Base-by-base conservation (phyloP, 129 eudicot genomes). In the Deinandra increscens region DNA sequence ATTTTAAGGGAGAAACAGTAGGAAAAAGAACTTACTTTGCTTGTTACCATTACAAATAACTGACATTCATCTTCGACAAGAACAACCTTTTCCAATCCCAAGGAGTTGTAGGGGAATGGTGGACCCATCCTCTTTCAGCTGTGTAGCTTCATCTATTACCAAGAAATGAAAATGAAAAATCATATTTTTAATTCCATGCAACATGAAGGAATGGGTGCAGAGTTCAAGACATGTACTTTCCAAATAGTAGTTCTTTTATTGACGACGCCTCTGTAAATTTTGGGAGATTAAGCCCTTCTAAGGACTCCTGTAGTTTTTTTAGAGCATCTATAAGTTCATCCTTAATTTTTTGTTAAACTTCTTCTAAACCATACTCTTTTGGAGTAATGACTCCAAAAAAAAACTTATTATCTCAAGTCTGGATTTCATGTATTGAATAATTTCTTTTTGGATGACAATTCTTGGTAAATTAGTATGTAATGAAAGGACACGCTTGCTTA, bases 171-270 rank as follows among this genome's bases (percentile, higher is more conserved):
- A 31, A 9, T 76, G 79, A n/a, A n/a, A n/a, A n/a, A n/a, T n/a
- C 31, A 78, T 36, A 73, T 73, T 81, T 39, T 60, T 45, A 6
- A 73, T 60, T 1, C 6, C 19, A 60, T 79, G 84, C 64, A 86
- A 65, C 67, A 78, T 83, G 63, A 46, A 86, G 2, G 92, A 75
- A 53, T 78, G 38, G 92, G 88, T 86, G 71, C 88, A 86, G 66
- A 86, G 80, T 56, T 84, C 53, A 15, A 82, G 56, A 9, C 85
- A 87, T 58, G 91, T 91, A 14, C 36, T 68, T 61, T 78, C 56
- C 54, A 78, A 78, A 75, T 86, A 85, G n/a, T 83, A 84, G 3
- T n/a, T 83, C 82, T 46, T 0, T 70, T 15, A 77, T 18, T 29
- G 74, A n/a, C n/a, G n/a, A n/a, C 63, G 51, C 5, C 20, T 19